Evolutionary conservation across 306 rosid genomes (phyloP), one percentile per base, ranked within the genome.

Genomic region (Psophocarpus tetragonolobus): DNA sequence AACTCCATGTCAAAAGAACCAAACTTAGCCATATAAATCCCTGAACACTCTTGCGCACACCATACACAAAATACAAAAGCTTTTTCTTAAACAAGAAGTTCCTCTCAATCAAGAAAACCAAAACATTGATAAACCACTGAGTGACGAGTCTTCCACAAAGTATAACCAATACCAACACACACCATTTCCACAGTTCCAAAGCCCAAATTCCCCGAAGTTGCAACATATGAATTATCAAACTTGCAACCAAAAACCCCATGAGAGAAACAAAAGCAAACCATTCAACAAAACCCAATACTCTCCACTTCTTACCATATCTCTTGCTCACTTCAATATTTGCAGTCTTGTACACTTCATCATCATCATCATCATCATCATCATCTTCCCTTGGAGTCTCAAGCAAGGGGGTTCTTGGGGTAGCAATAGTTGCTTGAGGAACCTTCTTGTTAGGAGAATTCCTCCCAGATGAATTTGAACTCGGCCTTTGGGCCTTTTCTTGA

Each of bases 41-140:
- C 69, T 89, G 93, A 51, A 90, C 94, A 76, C 97, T 92, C 77
- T 71, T 89, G 84, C 86, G 83, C 77, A 92, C 68, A 26, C 95
- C 98, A 68, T 87, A 89, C 11, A 92, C 97, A 80, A 94, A 94
- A 54, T 94, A 94, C 74, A 94, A 78, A 72, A 94, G 97, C 65
- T 92, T 94, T 85, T 81, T 89, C 72, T 84, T 90, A 23, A 94
- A 83, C 72, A 94, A 32, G 72, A 88, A 90, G 77, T 94, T 94
- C 68, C 83, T 85, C 47, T 90, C 98, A 45, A 86, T 74, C 87
- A 85, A 77, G 74, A 92, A 93, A 30, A 93, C 93, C 20, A 93
- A 6, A 67, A 83, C 44, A 68, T 88, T 87, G 9, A 90, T 88
- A 21, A 88, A 79, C 93, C 98, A 93, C n/a, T 77, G 84, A 2